phyloP scores from a whole-genome alignment of 257 asterid species.

The Cinchona pubescens region DNA sequence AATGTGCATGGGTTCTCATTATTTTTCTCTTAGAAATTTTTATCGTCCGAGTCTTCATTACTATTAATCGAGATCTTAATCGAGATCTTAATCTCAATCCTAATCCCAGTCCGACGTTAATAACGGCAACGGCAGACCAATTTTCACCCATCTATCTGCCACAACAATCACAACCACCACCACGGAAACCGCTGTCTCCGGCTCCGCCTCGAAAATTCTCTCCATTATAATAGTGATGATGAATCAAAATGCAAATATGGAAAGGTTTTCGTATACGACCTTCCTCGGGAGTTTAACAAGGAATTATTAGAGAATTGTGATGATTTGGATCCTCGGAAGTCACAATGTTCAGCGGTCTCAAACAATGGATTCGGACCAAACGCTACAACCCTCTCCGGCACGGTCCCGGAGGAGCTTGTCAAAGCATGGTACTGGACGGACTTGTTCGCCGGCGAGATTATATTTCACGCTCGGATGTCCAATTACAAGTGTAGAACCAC shows the following conservation, averaged over 20 bases:
- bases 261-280: constrained; percentile 51
- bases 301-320: constrained; percentile 41
- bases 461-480: constrained; percentile 41
- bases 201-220: too few relatives aligned
- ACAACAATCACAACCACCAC: not conserved
- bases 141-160: not conserved
- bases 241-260: constrained; percentile 6
- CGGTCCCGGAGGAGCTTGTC: constrained; percentile 38
- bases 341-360: constrained; percentile 55
- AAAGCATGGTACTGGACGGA: constrained; percentile 70
- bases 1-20: constrained; percentile 12
- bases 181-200: too few relatives aligned
- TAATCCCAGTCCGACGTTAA: too few relatives aligned
- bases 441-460: constrained; percentile 54
- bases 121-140: not conserved
- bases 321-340: constrained; percentile 59
- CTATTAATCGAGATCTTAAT: not conserved
- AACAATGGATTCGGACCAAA: constrained; percentile 50
- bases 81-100: too few relatives aligned
- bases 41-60: not conserved
- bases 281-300: constrained; percentile 49
- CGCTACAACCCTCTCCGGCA: constrained; percentile 25
- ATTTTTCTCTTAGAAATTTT: constrained; percentile 13
- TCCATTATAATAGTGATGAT: not conserved
- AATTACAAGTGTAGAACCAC: constrained; percentile 49